Evolutionary conservation across 805 yeast species (phyloP).

Genomic region (Naumovozyma dairenensis): DNA sequence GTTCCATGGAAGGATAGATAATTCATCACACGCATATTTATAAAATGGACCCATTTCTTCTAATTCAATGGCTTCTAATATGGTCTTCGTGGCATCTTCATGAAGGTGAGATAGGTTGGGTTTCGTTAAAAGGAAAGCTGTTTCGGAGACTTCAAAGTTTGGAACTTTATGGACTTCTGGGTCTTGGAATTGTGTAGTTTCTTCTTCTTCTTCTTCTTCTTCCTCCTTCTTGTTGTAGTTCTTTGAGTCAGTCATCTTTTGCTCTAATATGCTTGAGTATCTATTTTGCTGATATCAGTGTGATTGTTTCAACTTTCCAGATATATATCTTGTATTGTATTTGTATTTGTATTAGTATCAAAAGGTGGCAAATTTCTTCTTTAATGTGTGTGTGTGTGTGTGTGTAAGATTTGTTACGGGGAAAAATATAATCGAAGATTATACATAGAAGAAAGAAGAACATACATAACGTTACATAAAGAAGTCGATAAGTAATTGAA

Average conservation of each 20-base stretch:
- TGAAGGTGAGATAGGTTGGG: slow-evolving; percentile 24
- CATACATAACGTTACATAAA: neutral
- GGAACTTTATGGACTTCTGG: slow-evolving; percentile 46
- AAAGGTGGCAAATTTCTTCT: too few species aligned
- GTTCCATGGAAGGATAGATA: slow-evolving; percentile 41
- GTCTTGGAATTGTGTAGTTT: slow-evolving; percentile 18
- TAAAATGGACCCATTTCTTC: slow-evolving; percentile 79
- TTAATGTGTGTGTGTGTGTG: neutral
- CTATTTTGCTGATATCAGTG: too few species aligned
- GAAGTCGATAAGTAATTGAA: neutral
- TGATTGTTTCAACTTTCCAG: too few species aligned
- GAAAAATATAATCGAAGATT: neutral
- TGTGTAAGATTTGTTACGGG: neutral
- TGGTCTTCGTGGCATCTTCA: slow-evolving; percentile 35
- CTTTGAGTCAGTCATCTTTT: neutral
- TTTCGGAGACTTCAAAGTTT: slow-evolving; percentile 72
- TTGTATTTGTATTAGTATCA: too few species aligned
- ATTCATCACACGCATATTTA: slow-evolving; percentile 47
- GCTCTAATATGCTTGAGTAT: too few species aligned
- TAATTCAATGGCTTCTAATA: slow-evolving; percentile 44
- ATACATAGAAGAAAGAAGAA: neutral
- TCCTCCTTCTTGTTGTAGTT: neutral
- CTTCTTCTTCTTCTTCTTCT: slow-evolving; percentile 9
- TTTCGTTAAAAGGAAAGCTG: slow-evolving; percentile 52
- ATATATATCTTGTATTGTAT: too few species aligned